Percentiles rank a stretch among this genome's conserved stretches.
phyloP scores from a whole-genome alignment of 176 grass and related monocot genomes.

The Hsuehochloa calcarea region DNA sequence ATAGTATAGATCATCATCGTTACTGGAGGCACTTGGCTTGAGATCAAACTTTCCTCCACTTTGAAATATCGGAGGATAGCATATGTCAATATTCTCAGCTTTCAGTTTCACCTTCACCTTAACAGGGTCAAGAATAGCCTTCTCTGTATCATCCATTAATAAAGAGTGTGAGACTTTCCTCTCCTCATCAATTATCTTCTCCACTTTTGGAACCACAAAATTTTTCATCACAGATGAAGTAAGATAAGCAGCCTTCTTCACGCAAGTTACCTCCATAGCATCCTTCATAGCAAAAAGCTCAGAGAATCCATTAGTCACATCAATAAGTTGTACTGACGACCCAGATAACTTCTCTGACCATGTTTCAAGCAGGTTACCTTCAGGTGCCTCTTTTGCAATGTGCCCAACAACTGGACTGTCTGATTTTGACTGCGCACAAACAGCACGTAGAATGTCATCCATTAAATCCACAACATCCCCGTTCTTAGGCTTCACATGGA shows the following conservation, averaged over 20 bases:
- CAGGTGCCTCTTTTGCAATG: conserved; percentile 71
- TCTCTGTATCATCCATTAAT: conserved; percentile 87
- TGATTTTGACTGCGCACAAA: conserved; percentile 57
- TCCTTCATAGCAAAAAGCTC: conserved; percentile 68
- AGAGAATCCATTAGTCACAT: conserved; percentile 77
- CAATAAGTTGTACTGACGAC: conserved; percentile 49
- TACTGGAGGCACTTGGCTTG: conserved; percentile 70
- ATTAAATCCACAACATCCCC: conserved; percentile 66
- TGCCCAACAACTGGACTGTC: conserved; percentile 58
- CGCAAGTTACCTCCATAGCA: conserved; percentile 48
- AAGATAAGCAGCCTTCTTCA: conserved; percentile 81
- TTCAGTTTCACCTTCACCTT: conserved; percentile 86
- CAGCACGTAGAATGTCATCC: conserved; percentile 62
- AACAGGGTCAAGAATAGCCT: conserved; percentile 73
- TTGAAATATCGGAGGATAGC: conserved; percentile 91
- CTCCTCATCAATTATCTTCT: conserved; percentile 82
- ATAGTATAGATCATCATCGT: conserved; percentile 72
- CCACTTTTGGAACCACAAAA: conserved; percentile 90
- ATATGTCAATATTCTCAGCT: conserved; percentile 87
- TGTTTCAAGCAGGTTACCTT: conserved; percentile 83
- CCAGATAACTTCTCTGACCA: conserved; percentile 69
- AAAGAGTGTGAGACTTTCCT: conserved; percentile 72
- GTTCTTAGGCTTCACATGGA: conserved; percentile 73
- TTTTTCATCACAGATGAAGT: conserved; percentile 76
- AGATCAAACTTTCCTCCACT: conserved; percentile 94